These are phyloP conservation scores for Laetiporus sulphureus DNA, from an alignment of 1,284 basidiomycete genomes.

Conservation along the genomic window DNA sequence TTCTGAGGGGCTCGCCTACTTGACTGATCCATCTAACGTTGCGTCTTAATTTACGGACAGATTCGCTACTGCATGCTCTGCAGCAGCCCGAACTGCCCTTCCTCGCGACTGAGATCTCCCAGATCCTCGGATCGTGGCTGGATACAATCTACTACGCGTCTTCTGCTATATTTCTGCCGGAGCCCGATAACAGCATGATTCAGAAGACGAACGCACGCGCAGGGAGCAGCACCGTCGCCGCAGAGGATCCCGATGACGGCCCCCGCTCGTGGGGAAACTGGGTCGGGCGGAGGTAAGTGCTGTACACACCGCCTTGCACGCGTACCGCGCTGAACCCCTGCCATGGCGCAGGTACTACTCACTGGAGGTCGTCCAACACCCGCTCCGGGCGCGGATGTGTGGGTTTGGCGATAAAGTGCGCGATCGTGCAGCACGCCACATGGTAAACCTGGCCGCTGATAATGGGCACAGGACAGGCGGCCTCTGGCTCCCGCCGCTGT, in stretches of 20 bases:
- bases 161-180: too few relatives aligned
- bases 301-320: conserved; percentile 8
- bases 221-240: conserved; percentile 27
- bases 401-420: conserved; percentile 89
- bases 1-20: too few relatives aligned
- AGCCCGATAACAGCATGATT: conserved; percentile 51
- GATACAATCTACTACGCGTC: too few relatives aligned
- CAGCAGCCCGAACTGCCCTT: too few relatives aligned
- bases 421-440: neutral
- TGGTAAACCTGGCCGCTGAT: neutral
- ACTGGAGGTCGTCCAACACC: conserved; percentile 81
- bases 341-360: conserved; percentile 58
- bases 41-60: too few relatives aligned
- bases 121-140: too few relatives aligned
- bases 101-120: too few relatives aligned
- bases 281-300: conserved; percentile 49
- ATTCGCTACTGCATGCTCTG: too few relatives aligned
- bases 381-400: conserved; percentile 85
- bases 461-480: conserved; percentile 66
- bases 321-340: conserved; percentile 7
- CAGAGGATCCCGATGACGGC: conserved; percentile 18
- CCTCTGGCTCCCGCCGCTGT: conserved; percentile 88
- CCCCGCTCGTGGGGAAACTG: conserved; percentile 33
- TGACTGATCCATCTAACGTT: too few relatives aligned
- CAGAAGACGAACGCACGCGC: conserved; percentile 45